A percentile compares a stretch with the other conserved stretches of the same genome.
These are phyloP conservation scores for Hyaloraphidium curvatum DNA, from an alignment of 192 early-diverging fungal genomes.

Conservation along the genomic window DNA sequence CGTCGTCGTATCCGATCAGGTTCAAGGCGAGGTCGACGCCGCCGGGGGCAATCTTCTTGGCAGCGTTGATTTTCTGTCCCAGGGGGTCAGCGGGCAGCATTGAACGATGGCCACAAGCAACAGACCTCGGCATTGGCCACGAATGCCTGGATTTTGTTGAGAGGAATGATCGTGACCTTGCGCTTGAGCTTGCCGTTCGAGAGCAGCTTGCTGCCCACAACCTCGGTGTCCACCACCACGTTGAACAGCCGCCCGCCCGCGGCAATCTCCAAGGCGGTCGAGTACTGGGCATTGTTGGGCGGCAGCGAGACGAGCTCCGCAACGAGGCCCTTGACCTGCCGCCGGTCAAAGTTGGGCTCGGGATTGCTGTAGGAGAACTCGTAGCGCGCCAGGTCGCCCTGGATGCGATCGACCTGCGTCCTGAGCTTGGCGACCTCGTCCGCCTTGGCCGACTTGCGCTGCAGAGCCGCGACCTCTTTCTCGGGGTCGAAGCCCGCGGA, in stretches of 20 bases:
- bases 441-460: constrained; percentile 9
- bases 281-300: constrained; percentile 36
- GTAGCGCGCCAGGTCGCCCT: constrained; percentile 32
- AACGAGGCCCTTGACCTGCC: constrained; percentile 79
- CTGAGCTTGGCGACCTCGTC: constrained; percentile 9
- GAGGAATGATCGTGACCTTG: constrained; percentile 76
- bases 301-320: constrained; percentile 70
- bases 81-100: not conserved
- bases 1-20: constrained; percentile 59
- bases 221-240: constrained; percentile 83
- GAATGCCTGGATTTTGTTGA: constrained; percentile 77
- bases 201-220: constrained; percentile 58
- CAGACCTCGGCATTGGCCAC: constrained; percentile 23
- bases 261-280: constrained; percentile 78
- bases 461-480: constrained; percentile 14
- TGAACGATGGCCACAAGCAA: not conserved
- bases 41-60: constrained; percentile 67
- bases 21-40: constrained; percentile 75
- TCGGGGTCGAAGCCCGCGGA: constrained; percentile 14
- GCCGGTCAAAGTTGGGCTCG: constrained; percentile 66
- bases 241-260: constrained; percentile 90
- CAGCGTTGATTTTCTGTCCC: constrained; percentile 33
- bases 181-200: constrained; percentile 53
- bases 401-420: constrained; percentile 29
- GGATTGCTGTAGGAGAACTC: constrained; percentile 76